Base-by-base conservation (phyloP, 177 flowering plant genomes). In the Vitis hybrid region DNA sequence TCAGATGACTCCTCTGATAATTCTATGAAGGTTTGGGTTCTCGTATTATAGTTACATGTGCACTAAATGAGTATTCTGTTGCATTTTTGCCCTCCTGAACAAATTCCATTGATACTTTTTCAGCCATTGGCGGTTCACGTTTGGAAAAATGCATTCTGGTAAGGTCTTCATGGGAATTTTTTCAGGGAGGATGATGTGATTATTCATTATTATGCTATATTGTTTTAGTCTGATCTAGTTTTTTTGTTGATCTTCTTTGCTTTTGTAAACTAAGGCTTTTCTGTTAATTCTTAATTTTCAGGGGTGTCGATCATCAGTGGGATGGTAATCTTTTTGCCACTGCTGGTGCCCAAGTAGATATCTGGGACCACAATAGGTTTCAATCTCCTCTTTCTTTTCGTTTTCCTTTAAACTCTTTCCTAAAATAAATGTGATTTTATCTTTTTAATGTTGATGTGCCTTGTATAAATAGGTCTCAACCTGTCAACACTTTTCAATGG, bases 291-390 rank as follows among this genome's bases (percentile, higher is more conserved):
- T 18, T 53, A 49, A 55, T 20, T 75, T 73, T 60, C 75, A 94
- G 97, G 89, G 97, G 86, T 70, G 95, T 89, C 73, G 98, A 96
- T 85, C 97, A 96, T 78, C 94, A 94, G 71, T 88, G 90, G 88
- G 88, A 84, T 55, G 92, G 90, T 79, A 81, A 82, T 65, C 85
- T 84, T 31, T 96, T 96, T 86, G 98, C 98, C 49, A 96, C 99
- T 54, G 97, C 88, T 76, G 97, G 99, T 68, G 94, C 94, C 72
- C 92, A 87, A 86, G 90, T 96, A 52, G 94, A 96, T 74, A 89
- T 96, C 71, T 96, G 99, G 99, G 90, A 94, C 82, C 97, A 86
- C 69, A 94, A 90, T 73, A 96, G 98, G 99, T 95, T 71, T 65
- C 47, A 15, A n/a, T 69, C 52, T 24, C 38, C 49, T 15, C 51